A percentile compares a stretch with the other conserved stretches of the same genome.
phyloP scores from a whole-genome alignment of 352 stramenopile species.

The Globisporangium takayamanum region DNA sequence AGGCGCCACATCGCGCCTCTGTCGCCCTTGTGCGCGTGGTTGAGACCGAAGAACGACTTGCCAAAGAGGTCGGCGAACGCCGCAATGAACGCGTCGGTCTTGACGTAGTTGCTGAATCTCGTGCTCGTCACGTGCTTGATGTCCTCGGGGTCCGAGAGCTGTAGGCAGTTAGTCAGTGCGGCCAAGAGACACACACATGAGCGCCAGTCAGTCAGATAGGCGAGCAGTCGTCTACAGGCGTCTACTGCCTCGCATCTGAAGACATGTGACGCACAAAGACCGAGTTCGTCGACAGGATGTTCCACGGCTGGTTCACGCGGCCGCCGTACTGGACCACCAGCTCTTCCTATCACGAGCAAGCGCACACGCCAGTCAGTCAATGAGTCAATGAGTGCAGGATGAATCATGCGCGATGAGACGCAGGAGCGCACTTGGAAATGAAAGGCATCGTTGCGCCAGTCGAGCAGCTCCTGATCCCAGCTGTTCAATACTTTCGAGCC shows the following conservation, averaged over 20 bases:
- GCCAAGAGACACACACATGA: too few relatives aligned
- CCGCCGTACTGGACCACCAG: slow-evolving; percentile 33
- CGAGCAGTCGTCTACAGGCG: neutral
- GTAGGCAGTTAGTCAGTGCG: neutral
- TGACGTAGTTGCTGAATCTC: slow-evolving; percentile 65
- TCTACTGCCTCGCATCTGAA: too few relatives aligned
- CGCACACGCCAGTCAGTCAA: neutral
- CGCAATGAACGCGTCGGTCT: slow-evolving; percentile 48
- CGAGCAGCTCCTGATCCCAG: too few relatives aligned
- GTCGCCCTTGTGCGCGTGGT: slow-evolving; percentile 39
- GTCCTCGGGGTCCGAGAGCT: slow-evolving; percentile 46
- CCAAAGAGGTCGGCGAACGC: slow-evolving; percentile 58
- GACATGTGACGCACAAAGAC: slow-evolving; percentile 25
- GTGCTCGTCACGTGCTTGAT: slow-evolving; percentile 57
- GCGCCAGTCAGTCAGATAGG: neutral
- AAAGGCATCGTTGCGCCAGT: too few relatives aligned
- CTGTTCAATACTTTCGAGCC: too few relatives aligned
- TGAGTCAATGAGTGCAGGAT: neutral
- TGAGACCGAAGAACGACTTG: slow-evolving; percentile 62
- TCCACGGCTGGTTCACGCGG: slow-evolving; percentile 58
- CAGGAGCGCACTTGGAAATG: too few relatives aligned
- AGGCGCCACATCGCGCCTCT: slow-evolving; percentile 54
- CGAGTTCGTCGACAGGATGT: slow-evolving; percentile 58
- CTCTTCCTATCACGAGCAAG: slow-evolving; percentile 18
- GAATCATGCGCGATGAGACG: neutral